Percentiles rank a stretch among this genome's conserved stretches.
phyloP scores from a whole-genome alignment of 345 rosid genomes.

The Arabidopsis suecica region DNA sequence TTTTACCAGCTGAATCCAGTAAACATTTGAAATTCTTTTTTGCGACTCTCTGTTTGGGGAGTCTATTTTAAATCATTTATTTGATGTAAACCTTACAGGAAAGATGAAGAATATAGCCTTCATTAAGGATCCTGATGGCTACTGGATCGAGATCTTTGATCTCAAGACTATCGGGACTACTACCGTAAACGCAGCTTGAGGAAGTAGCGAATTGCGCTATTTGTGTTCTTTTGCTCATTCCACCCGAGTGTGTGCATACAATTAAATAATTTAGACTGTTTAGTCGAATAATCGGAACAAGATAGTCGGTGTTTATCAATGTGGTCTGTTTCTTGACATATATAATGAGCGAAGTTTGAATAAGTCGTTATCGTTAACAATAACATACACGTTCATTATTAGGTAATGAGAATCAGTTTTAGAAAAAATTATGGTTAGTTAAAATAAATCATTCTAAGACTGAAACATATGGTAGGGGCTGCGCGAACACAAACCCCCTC shows the following conservation, averaged over 20 bases:
- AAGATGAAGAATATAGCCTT: slow-evolving; percentile 92
- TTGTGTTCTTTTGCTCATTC: slow-evolving; percentile 20
- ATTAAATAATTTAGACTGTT: neutral
- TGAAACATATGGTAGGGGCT: too few species aligned
- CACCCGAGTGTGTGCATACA: slow-evolving; percentile 23
- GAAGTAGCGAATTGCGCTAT: neutral
- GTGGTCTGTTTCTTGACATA: slow-evolving; percentile 22
- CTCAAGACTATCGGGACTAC: slow-evolving; percentile 58
- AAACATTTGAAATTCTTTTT: neutral
- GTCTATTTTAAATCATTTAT: neutral
- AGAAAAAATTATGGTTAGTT: too few species aligned
- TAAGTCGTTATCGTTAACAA: slow-evolving; percentile 3
- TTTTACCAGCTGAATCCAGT: slow-evolving; percentile 16
- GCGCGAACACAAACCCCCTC: too few species aligned
- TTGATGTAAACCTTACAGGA: slow-evolving; percentile 53
- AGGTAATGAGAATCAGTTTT: neutral
- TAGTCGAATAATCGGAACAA: slow-evolving; percentile 9
- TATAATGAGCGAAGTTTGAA: neutral
- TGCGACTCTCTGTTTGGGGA: slow-evolving; percentile 6
- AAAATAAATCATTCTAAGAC: too few species aligned
- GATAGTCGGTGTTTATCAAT: neutral
- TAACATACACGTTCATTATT: neutral
- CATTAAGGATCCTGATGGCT: slow-evolving; percentile 97
- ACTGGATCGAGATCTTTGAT: slow-evolving; percentile 96
- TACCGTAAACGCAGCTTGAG: slow-evolving; percentile 53